A percentile compares a stretch with the other conserved stretches of the same genome.
These are phyloP conservation scores for Prunus dulcis DNA, from an alignment of 306 rosid genomes.

Conservation along the genomic window DNA sequence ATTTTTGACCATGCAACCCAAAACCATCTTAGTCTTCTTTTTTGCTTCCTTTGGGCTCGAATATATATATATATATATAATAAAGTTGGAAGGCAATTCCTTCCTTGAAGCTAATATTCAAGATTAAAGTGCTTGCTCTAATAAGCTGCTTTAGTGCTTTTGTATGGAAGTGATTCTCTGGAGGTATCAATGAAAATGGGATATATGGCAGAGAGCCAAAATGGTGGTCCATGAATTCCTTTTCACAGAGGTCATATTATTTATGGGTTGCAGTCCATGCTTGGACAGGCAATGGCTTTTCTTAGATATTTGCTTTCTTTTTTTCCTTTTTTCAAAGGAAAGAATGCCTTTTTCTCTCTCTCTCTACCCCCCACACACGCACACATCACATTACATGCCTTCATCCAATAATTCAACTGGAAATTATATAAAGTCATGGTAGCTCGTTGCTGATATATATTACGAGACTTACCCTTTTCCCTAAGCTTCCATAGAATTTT, in stretches of 20 bases:
- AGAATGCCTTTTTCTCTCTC: neutral
- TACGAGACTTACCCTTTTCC: conserved; percentile 7
- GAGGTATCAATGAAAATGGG: conserved; percentile 38
- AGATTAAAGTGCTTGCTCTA: neutral
- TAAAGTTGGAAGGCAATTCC: neutral
- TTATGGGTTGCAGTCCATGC: conserved; percentile 32
- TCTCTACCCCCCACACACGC: neutral
- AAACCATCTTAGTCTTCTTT: neutral
- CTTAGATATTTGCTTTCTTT: conserved; percentile 39
- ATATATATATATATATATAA: no score
- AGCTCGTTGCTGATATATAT: neutral
- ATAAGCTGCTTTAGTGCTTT: conserved; percentile 23
- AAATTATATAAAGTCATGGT: conserved; percentile 16
- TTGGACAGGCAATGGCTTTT: conserved; percentile 50
- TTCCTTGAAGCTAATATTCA: neutral
- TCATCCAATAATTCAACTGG: neutral
- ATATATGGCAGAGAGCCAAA: conserved; percentile 39
- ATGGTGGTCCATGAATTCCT: conserved; percentile 82
- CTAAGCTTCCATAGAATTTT: neutral
- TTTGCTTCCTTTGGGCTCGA: neutral
- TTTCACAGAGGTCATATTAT: conserved; percentile 44
- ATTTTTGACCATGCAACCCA: neutral
- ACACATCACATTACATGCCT: neutral
- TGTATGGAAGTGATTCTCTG: conserved; percentile 41
- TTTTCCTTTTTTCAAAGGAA: conserved; percentile 9